Evolutionary conservation across 495 filamentous ascomycete species (phyloP).

Genomic region (Amphirosellinia nigrospora): DNA sequence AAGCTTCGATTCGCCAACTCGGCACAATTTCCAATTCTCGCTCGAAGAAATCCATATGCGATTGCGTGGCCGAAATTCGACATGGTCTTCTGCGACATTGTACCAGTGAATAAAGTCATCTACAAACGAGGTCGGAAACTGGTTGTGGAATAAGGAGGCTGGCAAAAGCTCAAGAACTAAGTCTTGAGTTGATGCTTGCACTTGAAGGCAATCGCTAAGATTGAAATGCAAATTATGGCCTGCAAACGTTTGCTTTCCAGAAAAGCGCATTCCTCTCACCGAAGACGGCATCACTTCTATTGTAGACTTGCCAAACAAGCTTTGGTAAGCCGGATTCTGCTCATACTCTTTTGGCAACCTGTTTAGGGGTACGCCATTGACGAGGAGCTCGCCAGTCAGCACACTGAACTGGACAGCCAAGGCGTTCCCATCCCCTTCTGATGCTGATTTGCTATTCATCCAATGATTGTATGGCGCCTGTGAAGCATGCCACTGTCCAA

Average conservation of each 20-base stretch:
- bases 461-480: constrained; percentile 18
- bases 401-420: constrained; percentile 55
- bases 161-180: constrained; percentile 56
- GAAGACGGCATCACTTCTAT: constrained; percentile 55
- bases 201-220: constrained; percentile 29
- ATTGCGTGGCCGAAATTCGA: constrained; percentile 58
- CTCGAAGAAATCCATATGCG: constrained; percentile 48
- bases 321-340: constrained; percentile 38
- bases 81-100: constrained; percentile 35
- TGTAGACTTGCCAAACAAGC: constrained; percentile 45
- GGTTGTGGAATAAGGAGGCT: constrained; percentile 40
- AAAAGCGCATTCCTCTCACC: constrained; percentile 53
- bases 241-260: constrained; percentile 35
- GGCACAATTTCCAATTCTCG: constrained; percentile 41
- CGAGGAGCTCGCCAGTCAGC: constrained; percentile 58
- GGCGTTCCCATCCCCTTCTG: not conserved
- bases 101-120: constrained; percentile 65
- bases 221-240: constrained; percentile 51
- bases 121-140: constrained; percentile 55
- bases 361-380: constrained; percentile 57
- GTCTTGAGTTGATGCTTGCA: constrained; percentile 15
- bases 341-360: constrained; percentile 56
- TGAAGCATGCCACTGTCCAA: constrained; percentile 31
- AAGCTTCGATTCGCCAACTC: not conserved
- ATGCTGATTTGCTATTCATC: not conserved